These are phyloP conservation scores for Bremia lactucae DNA, from an alignment of 352 stramenopile genomes.

Conservation along the genomic window DNA sequence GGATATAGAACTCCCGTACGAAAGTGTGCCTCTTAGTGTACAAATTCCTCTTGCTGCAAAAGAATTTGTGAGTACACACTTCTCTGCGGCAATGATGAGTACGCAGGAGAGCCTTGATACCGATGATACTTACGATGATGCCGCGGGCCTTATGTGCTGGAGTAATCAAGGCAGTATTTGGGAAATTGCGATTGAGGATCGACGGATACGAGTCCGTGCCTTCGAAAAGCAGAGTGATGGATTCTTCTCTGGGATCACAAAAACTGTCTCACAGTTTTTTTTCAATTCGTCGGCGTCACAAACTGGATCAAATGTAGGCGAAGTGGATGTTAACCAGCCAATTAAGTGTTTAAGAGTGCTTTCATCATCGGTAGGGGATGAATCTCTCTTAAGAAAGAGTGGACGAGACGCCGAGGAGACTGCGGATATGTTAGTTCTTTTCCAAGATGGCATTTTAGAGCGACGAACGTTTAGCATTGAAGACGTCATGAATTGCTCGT, in stretches of 20 bases:
- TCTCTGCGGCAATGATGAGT: constrained; percentile 21
- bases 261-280: constrained; percentile 73
- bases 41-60: constrained; percentile 54
- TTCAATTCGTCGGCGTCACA: constrained; percentile 33
- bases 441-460: constrained; percentile 48
- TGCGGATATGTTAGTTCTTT: constrained; percentile 61
- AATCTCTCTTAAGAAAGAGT: constrained; percentile 8
- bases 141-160: constrained; percentile 64
- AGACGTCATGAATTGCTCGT: constrained; percentile 57
- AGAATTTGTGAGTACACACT: constrained; percentile 42
- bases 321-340: constrained; percentile 37
- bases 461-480: constrained; percentile 55
- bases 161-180: constrained; percentile 69
- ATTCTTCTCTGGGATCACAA: constrained; percentile 60
- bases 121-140: constrained; percentile 13
- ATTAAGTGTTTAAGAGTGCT: constrained; percentile 50
- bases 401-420: constrained; percentile 23
- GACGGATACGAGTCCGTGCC: constrained; percentile 57
- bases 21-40: constrained; percentile 63
- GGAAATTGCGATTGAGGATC: constrained; percentile 71
- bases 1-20: constrained; percentile 67
- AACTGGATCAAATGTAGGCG: constrained; percentile 14
- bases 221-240: constrained; percentile 61
- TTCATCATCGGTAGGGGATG: constrained; percentile 16
- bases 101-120: too few species aligned